phyloP scores from a whole-genome alignment of 2,329 filamentous ascomycete genomes.

The Stagonosporopsis tanaceti region DNA sequence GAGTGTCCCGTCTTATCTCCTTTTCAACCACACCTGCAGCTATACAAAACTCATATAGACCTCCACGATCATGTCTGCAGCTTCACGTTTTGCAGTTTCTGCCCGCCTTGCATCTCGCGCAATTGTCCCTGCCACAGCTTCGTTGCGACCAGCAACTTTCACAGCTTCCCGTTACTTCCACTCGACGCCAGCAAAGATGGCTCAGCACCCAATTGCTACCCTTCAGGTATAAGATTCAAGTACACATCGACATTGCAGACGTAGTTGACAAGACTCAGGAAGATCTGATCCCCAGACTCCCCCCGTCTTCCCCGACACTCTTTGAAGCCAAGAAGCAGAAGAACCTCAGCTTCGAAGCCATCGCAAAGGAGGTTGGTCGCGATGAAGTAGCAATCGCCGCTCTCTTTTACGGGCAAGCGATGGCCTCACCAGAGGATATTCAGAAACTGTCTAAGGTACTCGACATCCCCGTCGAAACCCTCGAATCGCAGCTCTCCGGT shows the following conservation, averaged over 20 bases:
- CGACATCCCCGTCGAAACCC: conserved; percentile 62
- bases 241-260: neutral
- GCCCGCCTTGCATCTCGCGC: conserved; percentile 42
- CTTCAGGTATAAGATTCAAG: conserved; percentile 40
- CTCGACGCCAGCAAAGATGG: conserved; percentile 40
- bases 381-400: conserved; percentile 86
- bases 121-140: conserved; percentile 33
- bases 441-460: conserved; percentile 72
- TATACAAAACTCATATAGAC: conserved; percentile 25
- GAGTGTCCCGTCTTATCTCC: conserved; percentile 28
- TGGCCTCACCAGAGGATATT: conserved; percentile 74
- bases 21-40: conserved; percentile 22
- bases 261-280: conserved; percentile 56
- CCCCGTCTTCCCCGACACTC: conserved; percentile 73
- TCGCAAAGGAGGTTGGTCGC: conserved; percentile 76
- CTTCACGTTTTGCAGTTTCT: conserved; percentile 41
- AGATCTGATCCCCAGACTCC: conserved; percentile 73
- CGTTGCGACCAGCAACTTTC: conserved; percentile 29
- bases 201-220: conserved; percentile 50
- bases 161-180: conserved; percentile 39
- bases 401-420: conserved; percentile 88
- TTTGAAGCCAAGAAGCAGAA: conserved; percentile 82
- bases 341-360: conserved; percentile 79
- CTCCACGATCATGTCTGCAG: conserved; percentile 33
- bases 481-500: conserved; percentile 71